These are phyloP conservation scores for Urochloa ruziziensis DNA, from an alignment of 176 grass and related monocot species.

Conservation along the genomic window DNA sequence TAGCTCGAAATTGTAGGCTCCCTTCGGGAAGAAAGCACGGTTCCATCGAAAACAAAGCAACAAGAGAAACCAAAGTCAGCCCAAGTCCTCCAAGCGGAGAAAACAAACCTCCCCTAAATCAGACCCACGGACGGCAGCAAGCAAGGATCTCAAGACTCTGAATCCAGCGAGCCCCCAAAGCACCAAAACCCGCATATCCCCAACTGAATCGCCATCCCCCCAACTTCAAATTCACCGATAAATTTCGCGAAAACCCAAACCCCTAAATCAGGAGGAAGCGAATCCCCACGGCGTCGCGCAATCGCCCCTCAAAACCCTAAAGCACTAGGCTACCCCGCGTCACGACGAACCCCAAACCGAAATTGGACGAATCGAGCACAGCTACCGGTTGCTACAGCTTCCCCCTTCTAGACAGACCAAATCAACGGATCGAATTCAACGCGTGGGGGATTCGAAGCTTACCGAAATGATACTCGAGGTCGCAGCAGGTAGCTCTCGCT, in stretches of 20 bases:
- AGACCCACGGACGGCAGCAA: background rate
- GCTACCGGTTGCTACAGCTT: background rate
- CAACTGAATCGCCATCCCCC: background rate
- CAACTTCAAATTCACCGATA: background rate
- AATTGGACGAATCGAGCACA: slow-evolving; percentile 23
- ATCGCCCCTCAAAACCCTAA: background rate
- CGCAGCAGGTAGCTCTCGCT: background rate
- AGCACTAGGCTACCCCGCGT: background rate
- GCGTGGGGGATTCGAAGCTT: background rate
- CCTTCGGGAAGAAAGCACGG: background rate
- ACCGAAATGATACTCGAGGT: slow-evolving; percentile 1
- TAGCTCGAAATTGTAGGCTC: slow-evolving; percentile 7
- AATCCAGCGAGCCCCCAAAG: background rate
- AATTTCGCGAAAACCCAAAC: slow-evolving; percentile 31
- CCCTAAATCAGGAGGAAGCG: slow-evolving; percentile 12
- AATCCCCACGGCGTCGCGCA: background rate
- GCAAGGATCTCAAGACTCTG: background rate
- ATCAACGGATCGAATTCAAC: background rate
- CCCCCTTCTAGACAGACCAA: background rate
- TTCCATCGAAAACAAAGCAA: background rate
- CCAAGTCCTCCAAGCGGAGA: background rate
- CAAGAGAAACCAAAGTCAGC: background rate
- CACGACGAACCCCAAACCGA: background rate
- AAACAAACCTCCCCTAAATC: background rate
- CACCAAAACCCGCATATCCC: background rate